Evolutionary conservation across 306 rosid genomes (phyloP).

Genomic region (Vachellia collinsii): DNA sequence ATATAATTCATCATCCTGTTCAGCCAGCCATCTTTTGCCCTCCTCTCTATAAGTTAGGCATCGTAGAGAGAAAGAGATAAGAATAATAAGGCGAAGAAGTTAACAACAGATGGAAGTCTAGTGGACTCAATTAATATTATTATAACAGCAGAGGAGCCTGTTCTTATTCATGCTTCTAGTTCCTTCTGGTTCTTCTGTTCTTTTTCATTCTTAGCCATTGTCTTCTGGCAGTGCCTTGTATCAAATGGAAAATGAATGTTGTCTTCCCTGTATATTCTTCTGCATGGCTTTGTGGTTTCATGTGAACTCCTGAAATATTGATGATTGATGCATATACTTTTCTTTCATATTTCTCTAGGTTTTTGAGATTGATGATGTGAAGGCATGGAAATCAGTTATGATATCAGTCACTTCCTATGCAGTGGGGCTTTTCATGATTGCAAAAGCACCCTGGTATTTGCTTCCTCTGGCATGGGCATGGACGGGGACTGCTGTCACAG

Average conservation of each 20-base stretch:
- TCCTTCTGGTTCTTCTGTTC: background rate
- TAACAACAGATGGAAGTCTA: background rate
- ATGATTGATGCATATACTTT: conserved; percentile 14
- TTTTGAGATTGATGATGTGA: conserved; percentile 78
- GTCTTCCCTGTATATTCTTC: conserved; percentile 5
- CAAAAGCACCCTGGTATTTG: conserved; percentile 95
- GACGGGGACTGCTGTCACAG: conserved; percentile 97
- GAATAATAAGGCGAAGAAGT: background rate
- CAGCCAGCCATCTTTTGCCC: background rate
- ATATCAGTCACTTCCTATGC: conserved; percentile 86
- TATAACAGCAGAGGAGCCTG: background rate
- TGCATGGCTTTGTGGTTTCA: conserved; percentile 5
- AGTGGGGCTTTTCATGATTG: conserved; percentile 76
- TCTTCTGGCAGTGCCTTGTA: background rate
- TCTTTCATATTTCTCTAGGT: conserved; percentile 52
- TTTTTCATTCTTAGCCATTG: background rate
- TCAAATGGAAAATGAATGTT: background rate
- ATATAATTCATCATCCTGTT: conserved; percentile 14
- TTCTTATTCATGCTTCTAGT: background rate
- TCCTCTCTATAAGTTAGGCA: background rate
- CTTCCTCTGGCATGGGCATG: conserved; percentile 99
- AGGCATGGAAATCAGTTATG: conserved; percentile 85
- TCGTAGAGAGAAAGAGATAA: background rate
- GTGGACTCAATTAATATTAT: background rate
- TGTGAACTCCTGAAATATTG: conserved; percentile 3